Evolutionary conservation across 345 rosid species (phyloP).

Genomic region (Populus tremula): DNA sequence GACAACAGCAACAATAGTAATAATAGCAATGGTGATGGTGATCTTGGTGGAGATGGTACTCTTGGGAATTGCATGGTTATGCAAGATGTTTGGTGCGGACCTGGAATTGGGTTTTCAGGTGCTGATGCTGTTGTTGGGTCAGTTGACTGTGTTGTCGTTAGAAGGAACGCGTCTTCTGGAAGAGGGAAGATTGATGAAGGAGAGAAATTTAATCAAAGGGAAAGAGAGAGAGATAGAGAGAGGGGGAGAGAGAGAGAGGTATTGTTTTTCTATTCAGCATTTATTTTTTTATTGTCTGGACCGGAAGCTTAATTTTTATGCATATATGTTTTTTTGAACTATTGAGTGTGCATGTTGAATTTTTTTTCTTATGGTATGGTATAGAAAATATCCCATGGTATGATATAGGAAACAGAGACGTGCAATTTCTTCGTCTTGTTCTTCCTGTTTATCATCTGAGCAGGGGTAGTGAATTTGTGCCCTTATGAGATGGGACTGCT

Average conservation of each 20-base stretch:
- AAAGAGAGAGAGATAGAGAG: conserved; percentile 20
- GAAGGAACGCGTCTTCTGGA: conserved; percentile 47
- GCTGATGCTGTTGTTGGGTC: conserved; percentile 68
- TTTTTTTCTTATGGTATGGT: background rate
- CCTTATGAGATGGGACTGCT: background rate
- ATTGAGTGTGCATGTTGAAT: background rate
- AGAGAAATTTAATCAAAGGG: conserved; percentile 39
- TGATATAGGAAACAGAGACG: background rate
- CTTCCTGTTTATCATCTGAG: background rate
- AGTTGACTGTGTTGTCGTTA: conserved; percentile 49
- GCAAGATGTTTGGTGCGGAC: conserved; percentile 92
- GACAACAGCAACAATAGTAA: background rate
- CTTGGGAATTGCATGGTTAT: conserved; percentile 1
- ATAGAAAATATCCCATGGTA: background rate
- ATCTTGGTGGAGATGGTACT: background rate
- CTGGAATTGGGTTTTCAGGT: conserved; percentile 75
- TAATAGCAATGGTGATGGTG: background rate
- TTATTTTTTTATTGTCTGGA: background rate
- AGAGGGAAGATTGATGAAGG: conserved; percentile 69
- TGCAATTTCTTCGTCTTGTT: background rate
- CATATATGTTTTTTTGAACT: background rate
- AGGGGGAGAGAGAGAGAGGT: conserved; percentile 26
- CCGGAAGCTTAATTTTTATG: background rate
- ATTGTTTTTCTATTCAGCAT: conserved; percentile 1
- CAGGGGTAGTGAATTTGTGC: background rate